Evolutionary conservation across 1,284 basidiomycete species (phyloP), one percentile per base, ranked within the genome.

Genomic region (Marasmius oreades): DNA sequence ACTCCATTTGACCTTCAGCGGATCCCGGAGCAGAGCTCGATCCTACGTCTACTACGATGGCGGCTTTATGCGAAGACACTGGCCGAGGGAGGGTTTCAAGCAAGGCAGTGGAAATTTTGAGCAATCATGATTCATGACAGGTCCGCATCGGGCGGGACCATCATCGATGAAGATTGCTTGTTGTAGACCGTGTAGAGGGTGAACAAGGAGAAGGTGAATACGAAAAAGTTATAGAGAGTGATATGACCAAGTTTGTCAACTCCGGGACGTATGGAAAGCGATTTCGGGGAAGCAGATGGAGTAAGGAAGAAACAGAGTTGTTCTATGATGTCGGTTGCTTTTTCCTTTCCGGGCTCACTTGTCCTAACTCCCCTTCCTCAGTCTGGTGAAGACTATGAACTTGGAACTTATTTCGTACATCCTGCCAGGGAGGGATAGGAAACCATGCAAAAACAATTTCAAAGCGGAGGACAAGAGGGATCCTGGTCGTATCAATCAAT

Each of bases 361-460:
- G 20, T n/a, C 22, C 37, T 37, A n/a, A 23, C 18, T 20, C n/a
- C n/a, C n/a, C 73, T 95, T 33, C 80, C 85, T 3, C 91, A 93
- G 67, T 95, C 93, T 66, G 93, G 93, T 34, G 92, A 93, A 67
- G 94, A 95, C 63, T 95, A 95, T 66, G 93, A 95, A 67, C n/a
- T n/a, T n/a, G n/a, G n/a, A n/a, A n/a, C 82, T 95, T 57, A 93
- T 95, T 56, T 89, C 93, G 1, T 86, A 87, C 59, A 79, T 94
- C 10, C 79, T 95, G 34, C 92, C 92, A 26, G 87, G 88, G 16
- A 85, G 93, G n/a, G 89, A 91, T 65, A 80, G 93, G 16, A 90
- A 88, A 63, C 86, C 92, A 46, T 94, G 94, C 71, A 93, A 93
- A 72, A 88, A 89, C 65, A 96, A 96, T 69, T 95, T 93, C 77